Evolutionary conservation across 1,139 yeast species (phyloP), one percentile per base, ranked within the genome.

Genomic region (Candida freyschussii): DNA sequence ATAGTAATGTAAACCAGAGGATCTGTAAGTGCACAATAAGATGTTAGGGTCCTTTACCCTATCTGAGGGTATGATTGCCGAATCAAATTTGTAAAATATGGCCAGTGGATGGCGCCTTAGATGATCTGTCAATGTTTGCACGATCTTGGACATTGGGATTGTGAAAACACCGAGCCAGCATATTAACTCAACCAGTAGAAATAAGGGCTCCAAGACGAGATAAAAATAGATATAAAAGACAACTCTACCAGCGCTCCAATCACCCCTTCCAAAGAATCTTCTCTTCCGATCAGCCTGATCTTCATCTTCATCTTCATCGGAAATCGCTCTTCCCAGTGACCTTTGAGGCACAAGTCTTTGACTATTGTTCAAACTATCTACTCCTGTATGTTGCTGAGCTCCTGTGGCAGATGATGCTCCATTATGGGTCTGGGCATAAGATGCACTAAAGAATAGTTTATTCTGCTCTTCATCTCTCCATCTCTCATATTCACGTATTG

Each of bases 41-140:
- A 81, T 69, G 7, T 72, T 60, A 21, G 65, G 53, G 18, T 33
- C 35, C 15, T 27, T 19, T 8, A 30, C 36, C 13, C 41, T 28
- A 7, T 37, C 39, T 6, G 44, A 37, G 7, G 39, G 40, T 14
- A 37, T 10, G 13, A 34, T 16, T 10, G 19, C 41, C 22, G 44
- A 42, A 45, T 82, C 89, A 32, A 69, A 65, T 47, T 76, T 78
- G 57, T 82, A 81, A 20, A 75, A 72, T 20, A 86, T 62, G 0
- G 96, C 96, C 45, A 91, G 64, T 1, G 98, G 98, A 57, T 89
- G 96, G 40, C 93, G 75, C 50, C 95, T 75, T 42, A 89, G 62
- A 57, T 91, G 97, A 41, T 75, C 75, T 45, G 84, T 70, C 26
- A 91, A 60, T 16, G 84, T 77, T 39, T 76, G 64, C 13, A 75